Base-by-base conservation (phyloP, 2,329 filamentous ascomycete species). In the Colletotrichum spinosum region DNA sequence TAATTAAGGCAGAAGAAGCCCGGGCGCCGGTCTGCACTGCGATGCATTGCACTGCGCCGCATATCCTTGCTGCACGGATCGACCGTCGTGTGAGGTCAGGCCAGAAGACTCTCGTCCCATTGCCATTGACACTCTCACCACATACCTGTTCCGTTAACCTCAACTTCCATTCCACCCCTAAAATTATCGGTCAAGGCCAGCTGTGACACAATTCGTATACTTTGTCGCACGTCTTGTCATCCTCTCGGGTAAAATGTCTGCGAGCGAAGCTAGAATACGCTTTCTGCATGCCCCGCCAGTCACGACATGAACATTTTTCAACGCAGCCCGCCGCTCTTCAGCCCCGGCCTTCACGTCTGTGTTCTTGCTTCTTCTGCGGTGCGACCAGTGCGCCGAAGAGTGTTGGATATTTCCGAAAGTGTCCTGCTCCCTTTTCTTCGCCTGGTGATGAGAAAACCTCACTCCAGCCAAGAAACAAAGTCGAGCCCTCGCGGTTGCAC, bases 31-130 rank as follows among this genome's bases (percentile, higher is more conserved):
- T 41, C 9, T 13, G 13, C 38, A 41, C 38, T 25, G 35, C 50
- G 25, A 12, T 49, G 34, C n/a, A 35, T 11, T 41, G 59, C 46
- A 46, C 37, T 15, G 12, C 35, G 34, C 57, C 35, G 57, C 62
- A 33, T 15, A 51, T 48, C 46, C 62, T 25, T 25, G 25, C 25
- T 62, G 62, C 51, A 65, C 57, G 62, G 62, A 65, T 65, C 57
- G 62, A 56, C 62, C 46, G 62, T 52, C 35, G 62, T 65, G 57
- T 48, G 35, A 65, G 57, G 44, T 60, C 44, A 50, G 37, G 25
- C 41, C 34, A 44, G n/a, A 48, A n/a, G 33, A 39, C 33, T 45
- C 42, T 33, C 44, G 17, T 38, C 37, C 25, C 25, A 25, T 25
- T 25, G 25, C 25, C 25, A 25, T 25, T 25, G 3, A 25, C 25